A percentile compares a stretch with the other conserved stretches of the same genome.
These are phyloP conservation scores for Gossypium trilobum DNA, from an alignment of 441 rosid genomes.

Conservation along the genomic window DNA sequence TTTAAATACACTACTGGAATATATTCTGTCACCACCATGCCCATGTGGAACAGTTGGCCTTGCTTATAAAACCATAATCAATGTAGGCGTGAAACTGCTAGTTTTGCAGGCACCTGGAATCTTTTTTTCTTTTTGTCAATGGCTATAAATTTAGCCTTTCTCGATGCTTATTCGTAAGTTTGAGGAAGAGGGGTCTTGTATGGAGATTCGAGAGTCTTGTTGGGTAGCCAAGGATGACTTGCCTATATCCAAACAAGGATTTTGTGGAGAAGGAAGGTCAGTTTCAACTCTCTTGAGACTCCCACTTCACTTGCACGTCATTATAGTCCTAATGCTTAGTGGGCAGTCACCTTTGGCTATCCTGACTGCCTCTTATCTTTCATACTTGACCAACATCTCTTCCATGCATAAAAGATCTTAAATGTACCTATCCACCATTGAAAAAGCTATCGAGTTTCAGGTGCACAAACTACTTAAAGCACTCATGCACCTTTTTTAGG, in stretches of 20 bases:
- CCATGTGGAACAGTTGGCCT: background rate
- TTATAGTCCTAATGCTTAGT: background rate
- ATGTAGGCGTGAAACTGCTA: background rate
- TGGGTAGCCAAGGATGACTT: slow-evolving; percentile 55
- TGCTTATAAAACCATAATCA: background rate
- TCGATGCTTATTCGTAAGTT: background rate
- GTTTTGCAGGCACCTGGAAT: background rate
- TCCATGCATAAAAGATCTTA: slow-evolving; percentile 9
- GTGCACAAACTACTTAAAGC: background rate
- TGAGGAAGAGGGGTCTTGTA: slow-evolving; percentile 39
- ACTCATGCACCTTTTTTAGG: background rate
- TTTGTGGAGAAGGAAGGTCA: background rate
- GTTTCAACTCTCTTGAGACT: background rate
- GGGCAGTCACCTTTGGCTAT: slow-evolving; percentile 30
- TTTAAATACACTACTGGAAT: background rate
- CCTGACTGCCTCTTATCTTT: slow-evolving; percentile 29
- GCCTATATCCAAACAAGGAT: slow-evolving; percentile 25
- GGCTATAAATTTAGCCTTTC: slow-evolving; percentile 31
- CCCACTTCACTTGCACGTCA: background rate
- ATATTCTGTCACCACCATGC: background rate
- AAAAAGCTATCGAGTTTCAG: background rate
- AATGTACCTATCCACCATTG: background rate
- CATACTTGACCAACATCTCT: slow-evolving; percentile 30
- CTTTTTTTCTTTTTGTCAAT: slow-evolving; percentile 15
- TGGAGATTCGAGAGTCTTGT: slow-evolving; percentile 31